phyloP scores from a whole-genome alignment of 2,329 filamentous ascomycete species.

The Apiospora hydei region DNA sequence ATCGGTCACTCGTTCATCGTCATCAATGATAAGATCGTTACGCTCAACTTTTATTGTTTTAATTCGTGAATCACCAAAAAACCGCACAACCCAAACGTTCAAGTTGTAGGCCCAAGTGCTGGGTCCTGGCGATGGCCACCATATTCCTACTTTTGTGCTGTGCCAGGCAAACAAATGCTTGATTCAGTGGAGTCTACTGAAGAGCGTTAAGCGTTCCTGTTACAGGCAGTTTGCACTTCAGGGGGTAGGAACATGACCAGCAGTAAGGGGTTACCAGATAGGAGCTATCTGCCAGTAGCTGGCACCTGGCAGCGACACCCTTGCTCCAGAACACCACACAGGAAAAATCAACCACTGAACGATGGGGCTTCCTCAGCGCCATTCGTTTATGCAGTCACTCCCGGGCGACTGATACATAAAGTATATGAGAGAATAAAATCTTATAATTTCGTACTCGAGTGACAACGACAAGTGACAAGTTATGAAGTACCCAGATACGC shows the following conservation, averaged over 20 bases:
- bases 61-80: too few species aligned
- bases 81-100: neutral
- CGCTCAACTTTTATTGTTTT: neutral
- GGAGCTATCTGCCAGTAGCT: neutral
- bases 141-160: too few species aligned
- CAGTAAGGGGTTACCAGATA: neutral
- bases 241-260: neutral
- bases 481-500: neutral
- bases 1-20: slow-evolving; percentile 19
- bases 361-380: neutral
- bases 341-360: neutral
- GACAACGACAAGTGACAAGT: neutral
- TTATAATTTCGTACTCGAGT: neutral
- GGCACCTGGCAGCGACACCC: neutral
- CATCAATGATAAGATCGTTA: slow-evolving; percentile 14
- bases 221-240: too few species aligned
- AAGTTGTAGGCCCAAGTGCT: too few species aligned
- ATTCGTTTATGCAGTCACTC: neutral
- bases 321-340: neutral
- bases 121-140: too few species aligned
- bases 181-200: too few species aligned
- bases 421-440: neutral
- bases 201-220: too few species aligned
- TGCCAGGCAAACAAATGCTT: too few species aligned
- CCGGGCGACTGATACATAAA: neutral